phyloP scores from a whole-genome alignment of 2,329 filamentous ascomycete species.

The Fusarium tjaetaba region DNA sequence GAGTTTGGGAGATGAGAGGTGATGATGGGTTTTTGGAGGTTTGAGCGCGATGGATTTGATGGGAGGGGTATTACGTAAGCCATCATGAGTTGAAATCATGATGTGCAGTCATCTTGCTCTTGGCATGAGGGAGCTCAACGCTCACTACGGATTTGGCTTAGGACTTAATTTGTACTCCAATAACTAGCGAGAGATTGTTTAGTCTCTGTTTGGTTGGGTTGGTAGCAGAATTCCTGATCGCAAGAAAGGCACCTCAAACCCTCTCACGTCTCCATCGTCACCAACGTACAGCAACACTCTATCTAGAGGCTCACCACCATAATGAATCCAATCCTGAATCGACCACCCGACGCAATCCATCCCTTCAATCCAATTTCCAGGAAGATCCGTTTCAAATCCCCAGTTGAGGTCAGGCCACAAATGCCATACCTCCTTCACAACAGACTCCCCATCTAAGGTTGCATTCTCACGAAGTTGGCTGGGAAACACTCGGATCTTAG shows the following conservation, averaged over 20 bases:
- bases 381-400: slow-evolving; percentile 41
- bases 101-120: neutral
- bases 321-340: slow-evolving; percentile 49
- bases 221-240: slow-evolving; percentile 43
- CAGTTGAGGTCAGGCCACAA: slow-evolving; percentile 41
- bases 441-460: slow-evolving; percentile 18
- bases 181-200: rapidly evolving
- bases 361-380: slow-evolving; percentile 30
- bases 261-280: slow-evolving; percentile 40
- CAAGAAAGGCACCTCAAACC: slow-evolving; percentile 49
- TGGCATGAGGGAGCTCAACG: neutral
- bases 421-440: slow-evolving; percentile 41
- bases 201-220: no score
- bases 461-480: slow-evolving; percentile 24
- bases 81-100: slow-evolving; percentile 19
- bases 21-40: neutral
- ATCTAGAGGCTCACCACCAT: slow-evolving; percentile 49
- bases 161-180: rapidly evolving
- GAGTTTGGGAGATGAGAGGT: neutral
- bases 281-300: slow-evolving; percentile 41
- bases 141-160: rapidly evolving
- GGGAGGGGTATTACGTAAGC: slow-evolving; percentile 36
- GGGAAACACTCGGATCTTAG: slow-evolving; percentile 42
- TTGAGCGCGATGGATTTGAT: slow-evolving; percentile 27
- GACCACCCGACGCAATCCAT: slow-evolving; percentile 47